Evolutionary conservation across 495 filamentous ascomycete genomes (phyloP).

Genomic region (Sordaria brevicollis): DNA sequence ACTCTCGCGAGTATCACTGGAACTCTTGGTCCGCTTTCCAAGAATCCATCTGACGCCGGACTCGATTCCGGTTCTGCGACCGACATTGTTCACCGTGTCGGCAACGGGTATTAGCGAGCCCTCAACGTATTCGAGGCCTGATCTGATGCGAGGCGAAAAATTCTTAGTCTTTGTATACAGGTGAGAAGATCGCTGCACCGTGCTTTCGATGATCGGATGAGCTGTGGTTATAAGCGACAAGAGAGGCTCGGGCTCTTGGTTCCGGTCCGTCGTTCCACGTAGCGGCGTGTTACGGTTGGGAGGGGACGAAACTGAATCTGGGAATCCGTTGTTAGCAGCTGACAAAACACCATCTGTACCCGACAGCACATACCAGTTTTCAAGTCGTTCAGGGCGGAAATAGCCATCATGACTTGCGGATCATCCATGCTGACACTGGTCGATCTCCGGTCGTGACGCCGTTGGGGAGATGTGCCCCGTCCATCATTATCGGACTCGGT

Average conservation of each 20-base stretch:
- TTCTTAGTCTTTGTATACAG: conserved; percentile 77
- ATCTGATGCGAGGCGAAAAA: conserved; percentile 75
- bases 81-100: conserved; percentile 70
- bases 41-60: conserved; percentile 71
- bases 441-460: conserved; percentile 26
- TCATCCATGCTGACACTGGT: conserved; percentile 69
- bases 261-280: conserved; percentile 7
- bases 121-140: conserved; percentile 77
- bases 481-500: conserved; percentile 25
- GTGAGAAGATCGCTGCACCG: conserved; percentile 69
- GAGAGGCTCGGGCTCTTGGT: conserved; percentile 54
- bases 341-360: not conserved
- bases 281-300: conserved; percentile 30
- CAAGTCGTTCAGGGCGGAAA: conserved; percentile 76
- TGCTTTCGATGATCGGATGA: conserved; percentile 67
- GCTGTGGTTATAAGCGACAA: conserved; percentile 69
- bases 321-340: conserved; percentile 6
- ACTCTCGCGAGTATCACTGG: conserved; percentile 27
- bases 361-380: conserved; percentile 54
- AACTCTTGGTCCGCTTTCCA: conserved; percentile 31
- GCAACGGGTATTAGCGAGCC: conserved; percentile 72
- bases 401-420: conserved; percentile 67
- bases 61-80: conserved; percentile 75
- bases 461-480: conserved; percentile 32
- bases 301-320: conserved; percentile 49